Conservation (phyloP, 2,329 filamentous ascomycete genomes). For the Boeremia exigua region DNA sequence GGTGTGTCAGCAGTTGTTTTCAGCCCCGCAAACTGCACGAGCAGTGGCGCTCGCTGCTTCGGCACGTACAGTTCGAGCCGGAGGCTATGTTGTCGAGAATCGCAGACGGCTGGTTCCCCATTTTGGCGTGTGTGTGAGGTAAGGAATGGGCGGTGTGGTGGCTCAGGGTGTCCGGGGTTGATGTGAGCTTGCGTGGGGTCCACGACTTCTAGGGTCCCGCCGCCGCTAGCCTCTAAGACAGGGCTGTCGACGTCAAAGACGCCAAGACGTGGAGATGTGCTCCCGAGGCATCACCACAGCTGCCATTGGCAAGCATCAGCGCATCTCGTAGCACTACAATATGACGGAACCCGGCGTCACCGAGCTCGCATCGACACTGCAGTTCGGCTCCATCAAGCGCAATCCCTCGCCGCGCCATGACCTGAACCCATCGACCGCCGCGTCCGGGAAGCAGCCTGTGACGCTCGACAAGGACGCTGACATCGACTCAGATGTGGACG, state of each 20-base stretch:
- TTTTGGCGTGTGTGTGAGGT: constrained; percentile 39
- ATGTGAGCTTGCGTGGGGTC: constrained; percentile 30
- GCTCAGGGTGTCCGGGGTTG: constrained; percentile 18
- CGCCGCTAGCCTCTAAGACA: constrained; percentile 13
- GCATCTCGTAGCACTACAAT: background rate
- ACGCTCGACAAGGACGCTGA: constrained; percentile 44
- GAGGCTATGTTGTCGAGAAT: constrained; percentile 96
- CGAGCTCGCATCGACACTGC: constrained; percentile 78
- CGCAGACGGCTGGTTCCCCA: constrained; percentile 64
- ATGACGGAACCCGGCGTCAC: constrained; percentile 14
- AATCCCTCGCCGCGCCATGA: constrained; percentile 76
- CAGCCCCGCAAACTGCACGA: constrained; percentile 37
- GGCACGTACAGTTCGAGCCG: constrained; percentile 84
- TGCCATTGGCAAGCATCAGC: background rate
- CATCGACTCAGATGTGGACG: constrained; percentile 58
- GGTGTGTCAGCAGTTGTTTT: constrained; percentile 34
- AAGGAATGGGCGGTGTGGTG: constrained; percentile 19
- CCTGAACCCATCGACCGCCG: constrained; percentile 78
- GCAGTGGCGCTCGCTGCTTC: constrained; percentile 18
- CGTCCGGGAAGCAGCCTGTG: constrained; percentile 70
- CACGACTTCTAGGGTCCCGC: constrained; percentile 26
- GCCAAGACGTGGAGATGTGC: constrained; percentile 29
- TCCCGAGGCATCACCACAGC: constrained; percentile 7
- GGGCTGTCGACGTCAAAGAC: constrained; percentile 27
- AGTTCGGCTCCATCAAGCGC: constrained; percentile 78